These are phyloP conservation scores for Eucalyptus regnans DNA, from an alignment of 345 rosid genomes.

Conservation along the genomic window DNA sequence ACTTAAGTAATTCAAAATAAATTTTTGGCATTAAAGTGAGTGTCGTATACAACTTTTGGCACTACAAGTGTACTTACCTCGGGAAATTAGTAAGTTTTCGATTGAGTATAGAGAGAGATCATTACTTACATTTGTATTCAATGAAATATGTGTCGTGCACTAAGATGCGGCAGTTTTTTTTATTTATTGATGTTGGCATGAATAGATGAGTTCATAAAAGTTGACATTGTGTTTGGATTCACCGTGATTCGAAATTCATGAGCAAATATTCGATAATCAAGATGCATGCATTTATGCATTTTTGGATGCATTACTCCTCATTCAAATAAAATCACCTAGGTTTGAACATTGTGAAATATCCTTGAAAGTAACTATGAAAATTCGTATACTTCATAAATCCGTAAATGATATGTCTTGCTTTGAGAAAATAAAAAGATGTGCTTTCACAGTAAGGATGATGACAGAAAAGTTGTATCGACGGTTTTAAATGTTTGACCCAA, in stretches of 20 bases:
- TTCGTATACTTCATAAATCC: background rate
- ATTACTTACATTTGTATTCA: background rate
- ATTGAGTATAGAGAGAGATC: background rate
- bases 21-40: too few species aligned
- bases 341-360: background rate
- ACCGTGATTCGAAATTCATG: background rate
- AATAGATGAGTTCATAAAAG: background rate
- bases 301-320: background rate
- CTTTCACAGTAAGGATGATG: background rate
- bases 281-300: background rate
- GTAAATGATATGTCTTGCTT: background rate
- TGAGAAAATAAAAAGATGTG: background rate
- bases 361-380: background rate
- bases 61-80: too few species aligned
- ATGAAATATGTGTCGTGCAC: background rate
- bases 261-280: background rate
- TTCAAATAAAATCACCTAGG: background rate
- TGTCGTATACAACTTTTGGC: too few species aligned
- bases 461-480: accelerated
- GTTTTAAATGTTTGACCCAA: background rate
- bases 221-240: background rate
- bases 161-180: background rate
- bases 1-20: too few species aligned
- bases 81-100: background rate
- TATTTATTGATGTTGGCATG: background rate